These are phyloP conservation scores for Ziziphus jujuba DNA, from an alignment of 306 rosid genomes.

Conservation along the genomic window DNA sequence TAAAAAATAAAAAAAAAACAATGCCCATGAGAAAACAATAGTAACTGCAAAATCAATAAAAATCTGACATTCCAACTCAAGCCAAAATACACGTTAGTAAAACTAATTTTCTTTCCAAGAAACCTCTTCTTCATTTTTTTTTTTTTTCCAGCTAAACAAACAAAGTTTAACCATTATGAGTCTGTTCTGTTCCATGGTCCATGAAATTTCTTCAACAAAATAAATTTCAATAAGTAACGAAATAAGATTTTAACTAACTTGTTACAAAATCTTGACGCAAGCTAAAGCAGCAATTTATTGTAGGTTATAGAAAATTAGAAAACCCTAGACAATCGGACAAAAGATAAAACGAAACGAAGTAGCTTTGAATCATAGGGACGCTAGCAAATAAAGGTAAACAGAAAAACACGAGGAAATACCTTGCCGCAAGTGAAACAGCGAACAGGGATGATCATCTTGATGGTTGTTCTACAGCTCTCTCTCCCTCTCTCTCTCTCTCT, in stretches of 20 bases:
- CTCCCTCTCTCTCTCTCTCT: neutral
- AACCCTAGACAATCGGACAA: neutral
- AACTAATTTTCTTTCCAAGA: neutral
- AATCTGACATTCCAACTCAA: neutral
- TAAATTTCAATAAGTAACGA: no score
- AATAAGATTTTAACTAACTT: no score
- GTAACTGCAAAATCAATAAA: neutral
- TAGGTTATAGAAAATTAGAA: no score
- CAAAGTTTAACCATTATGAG: no score
- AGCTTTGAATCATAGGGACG: neutral
- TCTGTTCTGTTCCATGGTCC: no score
- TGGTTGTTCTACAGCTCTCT: neutral
- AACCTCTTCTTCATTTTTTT: no score
- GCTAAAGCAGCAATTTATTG: no score
- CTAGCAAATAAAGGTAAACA: neutral
- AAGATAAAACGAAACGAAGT: neutral
- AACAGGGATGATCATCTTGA: constrained; percentile 76
- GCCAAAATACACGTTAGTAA: neutral
- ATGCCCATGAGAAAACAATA: neutral
- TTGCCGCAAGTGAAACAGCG: constrained; percentile 93
- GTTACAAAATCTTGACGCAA: no score
- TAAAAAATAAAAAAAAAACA: no score
- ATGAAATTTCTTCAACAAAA: no score
- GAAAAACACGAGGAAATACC: constrained; percentile 23
- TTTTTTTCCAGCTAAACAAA: no score